phyloP scores from a whole-genome alignment of 2,329 filamentous ascomycete species.

The Sporothrix inflata region DNA sequence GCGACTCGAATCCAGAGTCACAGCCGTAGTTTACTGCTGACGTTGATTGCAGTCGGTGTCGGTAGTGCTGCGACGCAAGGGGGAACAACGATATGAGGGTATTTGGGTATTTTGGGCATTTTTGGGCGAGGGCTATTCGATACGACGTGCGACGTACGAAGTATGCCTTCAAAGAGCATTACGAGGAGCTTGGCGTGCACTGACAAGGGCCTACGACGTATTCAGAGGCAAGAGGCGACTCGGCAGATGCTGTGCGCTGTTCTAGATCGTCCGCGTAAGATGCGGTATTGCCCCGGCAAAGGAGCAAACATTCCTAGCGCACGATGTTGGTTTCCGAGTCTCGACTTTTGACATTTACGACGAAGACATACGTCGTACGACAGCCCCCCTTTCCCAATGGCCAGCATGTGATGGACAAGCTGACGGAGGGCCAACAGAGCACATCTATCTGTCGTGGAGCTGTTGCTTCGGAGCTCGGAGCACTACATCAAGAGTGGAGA shows the following conservation, averaged over 20 bases:
- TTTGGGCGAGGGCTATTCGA: background rate
- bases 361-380: background rate
- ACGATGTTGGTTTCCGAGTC: background rate
- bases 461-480: background rate
- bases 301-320: conserved; percentile 16
- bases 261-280: background rate
- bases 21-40: too few relatives aligned
- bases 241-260: background rate
- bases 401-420: background rate
- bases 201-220: too few relatives aligned
- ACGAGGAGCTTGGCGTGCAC: too few relatives aligned
- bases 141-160: too few relatives aligned
- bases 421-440: background rate
- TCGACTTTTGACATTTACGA: background rate
- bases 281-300: conserved; percentile 1
- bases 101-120: too few relatives aligned
- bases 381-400: background rate
- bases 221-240: background rate
- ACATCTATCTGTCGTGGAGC: background rate
- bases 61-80: background rate
- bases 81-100: background rate
- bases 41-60: background rate
- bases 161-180: too few relatives aligned
- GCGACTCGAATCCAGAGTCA: too few relatives aligned
- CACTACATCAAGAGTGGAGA: background rate